A percentile compares a stretch with the other conserved stretches of the same genome.
phyloP scores from a whole-genome alignment of 2,329 filamentous ascomycete species.

The Xylaria sp. region DNA sequence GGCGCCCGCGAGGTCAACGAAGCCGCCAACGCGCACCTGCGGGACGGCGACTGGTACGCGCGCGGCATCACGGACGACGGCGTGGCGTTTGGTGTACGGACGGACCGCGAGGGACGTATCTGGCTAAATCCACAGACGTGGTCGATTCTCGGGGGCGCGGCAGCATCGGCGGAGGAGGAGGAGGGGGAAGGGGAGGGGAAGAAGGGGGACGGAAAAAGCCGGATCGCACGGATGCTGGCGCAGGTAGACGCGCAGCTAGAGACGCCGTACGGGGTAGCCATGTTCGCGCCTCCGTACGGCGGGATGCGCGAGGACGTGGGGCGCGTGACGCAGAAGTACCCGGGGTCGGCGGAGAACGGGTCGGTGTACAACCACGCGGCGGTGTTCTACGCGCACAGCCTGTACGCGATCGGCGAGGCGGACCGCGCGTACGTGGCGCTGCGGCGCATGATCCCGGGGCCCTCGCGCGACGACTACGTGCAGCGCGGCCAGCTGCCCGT shows the following conservation, averaged over 20 bases:
- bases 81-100: slow-evolving; percentile 53
- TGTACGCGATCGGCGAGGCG: slow-evolving; percentile 53
- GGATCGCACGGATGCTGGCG: slow-evolving; percentile 48
- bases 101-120: slow-evolving; percentile 56
- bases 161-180: no score
- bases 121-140: slow-evolving; percentile 62
- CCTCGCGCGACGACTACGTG: slow-evolving; percentile 51
- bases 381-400: slow-evolving; percentile 56
- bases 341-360: slow-evolving; percentile 60
- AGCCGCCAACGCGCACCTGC: slow-evolving; percentile 54
- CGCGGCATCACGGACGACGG: slow-evolving; percentile 61
- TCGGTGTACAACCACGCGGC: slow-evolving; percentile 61
- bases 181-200: no score
- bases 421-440: slow-evolving; percentile 55
- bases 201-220: no score
- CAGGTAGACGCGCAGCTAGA: slow-evolving; percentile 54
- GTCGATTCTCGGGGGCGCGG: slow-evolving; percentile 57
- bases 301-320: slow-evolving; percentile 61
- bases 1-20: slow-evolving; percentile 51
- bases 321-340: slow-evolving; percentile 61
- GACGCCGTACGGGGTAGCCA: slow-evolving; percentile 57
- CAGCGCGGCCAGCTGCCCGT: slow-evolving; percentile 59
- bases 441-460: slow-evolving; percentile 58
- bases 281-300: slow-evolving; percentile 59
- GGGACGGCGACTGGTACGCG: slow-evolving; percentile 60